Percentiles rank a stretch among this genome's conserved stretches.
These are phyloP conservation scores for Tuber borchii DNA, from an alignment of 495 filamentous ascomycete species.

Conservation along the genomic window DNA sequence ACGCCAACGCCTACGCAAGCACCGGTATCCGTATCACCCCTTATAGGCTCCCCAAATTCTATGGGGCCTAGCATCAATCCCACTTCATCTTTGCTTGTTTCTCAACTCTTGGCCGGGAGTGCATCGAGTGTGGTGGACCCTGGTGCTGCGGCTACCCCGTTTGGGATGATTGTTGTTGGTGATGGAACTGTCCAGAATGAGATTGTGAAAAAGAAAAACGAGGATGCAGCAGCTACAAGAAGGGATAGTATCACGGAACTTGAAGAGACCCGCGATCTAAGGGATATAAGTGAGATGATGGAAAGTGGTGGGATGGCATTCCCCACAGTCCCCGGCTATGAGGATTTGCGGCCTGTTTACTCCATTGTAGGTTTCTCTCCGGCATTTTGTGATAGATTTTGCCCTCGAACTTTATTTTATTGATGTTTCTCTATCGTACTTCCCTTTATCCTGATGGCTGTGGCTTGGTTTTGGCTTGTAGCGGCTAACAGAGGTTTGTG, in stretches of 20 bases:
- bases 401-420: constrained; percentile 8
- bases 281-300: constrained; percentile 11
- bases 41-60: constrained; percentile 3
- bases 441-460: neutral
- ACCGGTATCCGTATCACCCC: constrained; percentile 5
- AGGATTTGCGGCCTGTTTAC: constrained; percentile 36
- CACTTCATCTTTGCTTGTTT: constrained; percentile 23
- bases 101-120: constrained; percentile 28
- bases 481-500: constrained; percentile 19
- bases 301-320: constrained; percentile 17
- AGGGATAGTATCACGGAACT: constrained; percentile 20
- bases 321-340: constrained; percentile 35
- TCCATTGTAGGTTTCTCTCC: constrained; percentile 36
- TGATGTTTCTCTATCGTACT: neutral
- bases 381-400: constrained; percentile 5
- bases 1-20: constrained; percentile 15
- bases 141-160: constrained; percentile 19
- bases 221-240: constrained; percentile 17
- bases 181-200: constrained; percentile 26
- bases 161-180: constrained; percentile 36
- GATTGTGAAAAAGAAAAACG: constrained; percentile 20
- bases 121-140: constrained; percentile 6
- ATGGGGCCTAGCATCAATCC: constrained; percentile 10
- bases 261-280: constrained; percentile 12
- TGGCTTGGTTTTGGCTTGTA: neutral